A percentile compares a stretch with the other conserved stretches of the same genome.
Conservation (phyloP, 2,329 filamentous ascomycete species). For the Thelonectria blattea region DNA sequence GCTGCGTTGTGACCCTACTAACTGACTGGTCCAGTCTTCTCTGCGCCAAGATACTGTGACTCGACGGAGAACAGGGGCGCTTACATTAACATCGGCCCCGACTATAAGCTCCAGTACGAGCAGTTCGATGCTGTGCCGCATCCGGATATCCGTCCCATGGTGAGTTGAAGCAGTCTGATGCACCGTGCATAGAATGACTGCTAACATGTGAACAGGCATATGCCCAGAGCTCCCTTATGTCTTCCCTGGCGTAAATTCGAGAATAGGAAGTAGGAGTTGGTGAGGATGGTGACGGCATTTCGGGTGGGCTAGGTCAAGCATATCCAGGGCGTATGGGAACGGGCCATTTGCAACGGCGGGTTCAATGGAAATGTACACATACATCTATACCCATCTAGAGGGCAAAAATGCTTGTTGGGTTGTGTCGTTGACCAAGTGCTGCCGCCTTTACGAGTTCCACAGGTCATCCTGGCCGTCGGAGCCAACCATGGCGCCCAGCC, state of each 20-base stretch:
- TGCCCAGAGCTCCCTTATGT: slow-evolving; percentile 82
- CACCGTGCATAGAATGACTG: slow-evolving; percentile 11
- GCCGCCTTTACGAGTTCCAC: slow-evolving; percentile 50
- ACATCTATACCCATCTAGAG: slow-evolving; percentile 38
- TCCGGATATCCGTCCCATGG: slow-evolving; percentile 94
- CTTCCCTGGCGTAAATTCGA: slow-evolving; percentile 68
- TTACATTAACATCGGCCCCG: slow-evolving; percentile 94
- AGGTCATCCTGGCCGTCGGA: slow-evolving; percentile 50
- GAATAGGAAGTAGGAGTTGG: slow-evolving; percentile 21
- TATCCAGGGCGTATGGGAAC: slow-evolving; percentile 37
- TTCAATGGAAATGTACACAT: slow-evolving; percentile 36
- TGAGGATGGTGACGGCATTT: slow-evolving; percentile 18
- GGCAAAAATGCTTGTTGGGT: slow-evolving; percentile 27
- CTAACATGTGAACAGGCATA: slow-evolving; percentile 67
- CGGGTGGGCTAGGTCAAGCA: slow-evolving; percentile 22
- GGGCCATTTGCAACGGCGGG: slow-evolving; percentile 35
- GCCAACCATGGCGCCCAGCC: slow-evolving; percentile 66
- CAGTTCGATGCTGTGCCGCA: slow-evolving; percentile 97
- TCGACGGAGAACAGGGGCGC: slow-evolving; percentile 97
- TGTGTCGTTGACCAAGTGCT: slow-evolving; percentile 6
- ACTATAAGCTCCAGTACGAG: slow-evolving; percentile 90
- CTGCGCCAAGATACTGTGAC: slow-evolving; percentile 96
- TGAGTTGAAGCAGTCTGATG: slow-evolving; percentile 42
- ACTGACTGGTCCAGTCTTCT: slow-evolving; percentile 72
- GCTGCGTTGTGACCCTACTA: slow-evolving; percentile 9